Base-by-base conservation (phyloP, 352 stramenopile species). In the Phytophthora fragariaefolia region DNA sequence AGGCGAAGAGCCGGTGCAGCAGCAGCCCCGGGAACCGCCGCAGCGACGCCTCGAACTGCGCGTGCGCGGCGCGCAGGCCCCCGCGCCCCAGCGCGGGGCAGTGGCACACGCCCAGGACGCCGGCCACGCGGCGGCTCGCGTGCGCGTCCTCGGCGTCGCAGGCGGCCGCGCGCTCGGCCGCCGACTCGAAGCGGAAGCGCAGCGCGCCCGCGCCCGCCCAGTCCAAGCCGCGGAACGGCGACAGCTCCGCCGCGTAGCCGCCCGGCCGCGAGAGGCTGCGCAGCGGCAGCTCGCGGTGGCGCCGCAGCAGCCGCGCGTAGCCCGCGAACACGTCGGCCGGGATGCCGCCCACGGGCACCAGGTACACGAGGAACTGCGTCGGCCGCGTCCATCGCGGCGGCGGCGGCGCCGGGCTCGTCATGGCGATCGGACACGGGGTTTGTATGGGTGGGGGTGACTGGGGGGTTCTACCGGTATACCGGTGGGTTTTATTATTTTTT, bases 1-100 rank as follows among this genome's bases (percentile, higher is more conserved):
- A 96, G 22, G 84, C 86, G 71, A 94, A 95, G 58, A 88, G 89
- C 50, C 92, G 91, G 18, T 91, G 82, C 48, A 95, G 66, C 32
- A 96, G 69, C 13, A 90, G 76, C n/a, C 76, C 79, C 0, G 80
- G 81, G 42, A 94, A 92, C 15, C 82, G 83, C 34, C 71, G 68
- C 52, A 91, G 79, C 20, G 82, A 87, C 46, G 82, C 71, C 59
- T 83, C 75, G 47, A 94, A 95, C 63, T 92, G 77, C 26, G 75
- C 64, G 68, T 90, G 86, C 2, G 86, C 87, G 32, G 78, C 73
- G 18, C 69, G 46, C 45, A 95, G 58, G 6, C 71, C 71, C 8
- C 55, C 59, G 18, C 48, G 76, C 26, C 79, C 76, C 40, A 88
- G 87, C 27, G 83, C 81, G 26, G 85, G 86, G 58, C 87, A 92